Evolutionary conservation across 2,329 filamentous ascomycete species (phyloP).

Genomic region (Metarhizium album): DNA sequence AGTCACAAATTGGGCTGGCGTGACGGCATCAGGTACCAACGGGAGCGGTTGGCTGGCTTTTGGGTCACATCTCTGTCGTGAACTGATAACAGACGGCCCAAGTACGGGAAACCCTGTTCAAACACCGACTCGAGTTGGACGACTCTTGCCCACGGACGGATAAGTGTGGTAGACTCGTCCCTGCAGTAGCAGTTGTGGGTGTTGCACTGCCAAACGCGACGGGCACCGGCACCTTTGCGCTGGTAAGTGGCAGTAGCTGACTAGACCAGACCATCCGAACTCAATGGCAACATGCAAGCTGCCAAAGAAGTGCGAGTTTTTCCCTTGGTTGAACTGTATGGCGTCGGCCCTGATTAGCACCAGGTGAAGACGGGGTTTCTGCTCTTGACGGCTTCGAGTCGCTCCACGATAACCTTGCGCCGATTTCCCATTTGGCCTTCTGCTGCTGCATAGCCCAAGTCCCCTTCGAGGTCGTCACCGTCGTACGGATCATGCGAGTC

Average conservation of each 20-base stretch:
- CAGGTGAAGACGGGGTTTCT: slow-evolving; percentile 95
- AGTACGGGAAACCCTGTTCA: neutral
- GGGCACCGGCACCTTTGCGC: no score
- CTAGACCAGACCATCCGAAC: neutral
- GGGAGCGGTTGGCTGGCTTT: neutral
- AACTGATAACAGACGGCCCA: neutral
- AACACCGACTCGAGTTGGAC: neutral
- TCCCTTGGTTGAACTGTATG: neutral
- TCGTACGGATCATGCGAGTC: slow-evolving; percentile 46
- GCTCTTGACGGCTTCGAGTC: slow-evolving; percentile 89
- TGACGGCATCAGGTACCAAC: neutral
- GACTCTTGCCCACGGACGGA: neutral
- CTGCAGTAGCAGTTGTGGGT: neutral
- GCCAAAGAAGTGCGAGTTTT: neutral
- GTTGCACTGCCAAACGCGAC: neutral
- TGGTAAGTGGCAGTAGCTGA: neutral
- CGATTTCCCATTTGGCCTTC: slow-evolving; percentile 87
- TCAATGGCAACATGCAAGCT: neutral
- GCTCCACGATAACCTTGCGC: slow-evolving; percentile 92
- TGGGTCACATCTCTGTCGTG: neutral
- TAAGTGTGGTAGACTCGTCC: neutral
- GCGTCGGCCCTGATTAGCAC: slow-evolving; percentile 46
- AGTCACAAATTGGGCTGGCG: slow-evolving; percentile 4
- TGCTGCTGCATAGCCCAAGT: slow-evolving; percentile 87
- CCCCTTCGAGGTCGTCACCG: slow-evolving; percentile 71